Evolutionary conservation across 495 filamentous ascomycete genomes (phyloP).

Genomic region (Neurospora sp.): DNA sequence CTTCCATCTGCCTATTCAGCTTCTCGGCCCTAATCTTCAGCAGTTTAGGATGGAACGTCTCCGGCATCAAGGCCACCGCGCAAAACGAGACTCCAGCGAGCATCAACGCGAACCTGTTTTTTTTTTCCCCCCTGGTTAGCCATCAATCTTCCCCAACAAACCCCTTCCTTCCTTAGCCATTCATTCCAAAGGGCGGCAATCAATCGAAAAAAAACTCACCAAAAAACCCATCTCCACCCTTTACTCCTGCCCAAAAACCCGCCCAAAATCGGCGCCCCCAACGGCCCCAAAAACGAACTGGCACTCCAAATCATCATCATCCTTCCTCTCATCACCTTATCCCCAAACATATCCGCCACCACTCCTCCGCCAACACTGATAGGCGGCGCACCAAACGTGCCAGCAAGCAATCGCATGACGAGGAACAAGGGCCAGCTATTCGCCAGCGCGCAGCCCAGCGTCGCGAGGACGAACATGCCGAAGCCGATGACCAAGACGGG

Average conservation of each 20-base stretch:
- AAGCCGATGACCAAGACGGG: slow-evolving; percentile 62
- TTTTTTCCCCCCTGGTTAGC: not conserved
- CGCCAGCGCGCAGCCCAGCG: slow-evolving; percentile 53
- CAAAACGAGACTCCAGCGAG: slow-evolving; percentile 27
- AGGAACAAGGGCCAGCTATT: slow-evolving; percentile 5
- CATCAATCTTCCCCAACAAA: too few relatives aligned
- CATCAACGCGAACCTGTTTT: slow-evolving; percentile 27
- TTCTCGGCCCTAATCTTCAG: slow-evolving; percentile 34
- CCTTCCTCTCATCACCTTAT: slow-evolving; percentile 14
- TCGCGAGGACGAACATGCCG: slow-evolving; percentile 55
- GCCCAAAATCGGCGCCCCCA: slow-evolving; percentile 38
- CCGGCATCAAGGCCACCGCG: slow-evolving; percentile 25
- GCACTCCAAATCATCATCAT: slow-evolving; percentile 22
- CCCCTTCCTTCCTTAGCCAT: too few relatives aligned
- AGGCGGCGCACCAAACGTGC: slow-evolving; percentile 66
- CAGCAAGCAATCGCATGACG: slow-evolving; percentile 31
- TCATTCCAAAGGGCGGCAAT: too few relatives aligned
- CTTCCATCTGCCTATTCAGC: slow-evolving; percentile 29
- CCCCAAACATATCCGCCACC: slow-evolving; percentile 60
- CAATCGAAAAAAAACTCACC: slow-evolving; percentile 14
- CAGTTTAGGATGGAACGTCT: slow-evolving; percentile 42
- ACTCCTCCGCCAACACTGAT: slow-evolving; percentile 73
- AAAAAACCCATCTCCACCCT: slow-evolving; percentile 47
- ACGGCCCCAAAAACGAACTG: slow-evolving; percentile 27
- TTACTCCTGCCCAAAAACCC: slow-evolving; percentile 20